A percentile compares a stretch with the other conserved stretches of the same genome.
phyloP scores from a whole-genome alignment of 1,139 yeast genomes.

The Hansenula lynferdii region DNA sequence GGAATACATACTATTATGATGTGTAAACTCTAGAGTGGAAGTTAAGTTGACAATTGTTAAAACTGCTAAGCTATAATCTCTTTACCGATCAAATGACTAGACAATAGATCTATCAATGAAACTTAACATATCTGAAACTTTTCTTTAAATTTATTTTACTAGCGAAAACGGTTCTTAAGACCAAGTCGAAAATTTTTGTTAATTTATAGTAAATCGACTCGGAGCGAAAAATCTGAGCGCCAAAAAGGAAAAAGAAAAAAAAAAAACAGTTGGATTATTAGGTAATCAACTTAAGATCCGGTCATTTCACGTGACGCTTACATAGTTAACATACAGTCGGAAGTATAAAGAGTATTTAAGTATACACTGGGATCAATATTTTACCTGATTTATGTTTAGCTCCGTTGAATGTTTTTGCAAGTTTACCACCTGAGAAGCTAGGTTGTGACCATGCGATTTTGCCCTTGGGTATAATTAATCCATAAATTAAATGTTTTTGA shows the following conservation, averaged over 20 bases:
- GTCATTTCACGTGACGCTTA: background rate
- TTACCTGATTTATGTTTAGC: slow-evolving; percentile 46
- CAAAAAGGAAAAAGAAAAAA: background rate
- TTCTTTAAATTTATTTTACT: background rate
- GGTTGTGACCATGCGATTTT: slow-evolving; percentile 73
- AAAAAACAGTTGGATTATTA: background rate
- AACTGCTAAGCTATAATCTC: no score
- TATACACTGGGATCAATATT: slow-evolving; percentile 46
- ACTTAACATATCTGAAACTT: background rate
- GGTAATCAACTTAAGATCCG: no score
- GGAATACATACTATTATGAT: no score
- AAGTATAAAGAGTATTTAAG: background rate
- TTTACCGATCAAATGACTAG: no score
- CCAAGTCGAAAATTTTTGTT: background rate
- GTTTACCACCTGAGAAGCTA: slow-evolving; percentile 51
- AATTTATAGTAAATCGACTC: slow-evolving; percentile 1
- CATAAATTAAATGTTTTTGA: slow-evolving; percentile 43
- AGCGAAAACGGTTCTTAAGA: background rate
- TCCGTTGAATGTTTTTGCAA: slow-evolving; percentile 50
- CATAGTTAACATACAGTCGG: background rate
- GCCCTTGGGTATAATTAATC: slow-evolving; percentile 34
- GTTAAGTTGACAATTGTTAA: no score
- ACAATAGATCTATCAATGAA: no score
- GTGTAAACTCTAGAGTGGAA: no score
- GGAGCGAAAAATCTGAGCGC: background rate